Conservation (phyloP, 768 basidiomycete species). For the Bullera alba region DNA sequence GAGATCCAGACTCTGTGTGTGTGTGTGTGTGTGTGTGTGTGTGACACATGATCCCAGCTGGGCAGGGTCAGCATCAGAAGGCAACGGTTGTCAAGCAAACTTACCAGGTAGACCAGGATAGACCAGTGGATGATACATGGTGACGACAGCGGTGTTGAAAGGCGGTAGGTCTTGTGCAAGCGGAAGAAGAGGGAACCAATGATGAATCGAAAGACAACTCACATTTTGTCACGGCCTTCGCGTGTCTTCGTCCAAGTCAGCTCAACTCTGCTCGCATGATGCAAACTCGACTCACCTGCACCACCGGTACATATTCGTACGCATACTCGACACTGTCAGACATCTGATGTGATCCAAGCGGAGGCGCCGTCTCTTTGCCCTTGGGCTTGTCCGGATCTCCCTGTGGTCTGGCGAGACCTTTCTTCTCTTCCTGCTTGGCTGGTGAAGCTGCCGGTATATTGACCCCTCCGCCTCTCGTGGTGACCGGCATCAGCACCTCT, state of each 20-base stretch:
- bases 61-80: not conserved
- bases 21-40: not conserved
- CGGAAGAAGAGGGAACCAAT: not conserved
- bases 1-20: too few relatives aligned
- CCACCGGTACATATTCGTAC: constrained; percentile 36
- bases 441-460: not conserved
- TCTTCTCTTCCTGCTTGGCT: not conserved
- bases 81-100: not conserved
- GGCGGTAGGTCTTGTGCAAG: too few relatives aligned
- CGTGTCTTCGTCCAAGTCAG: constrained; percentile 13
- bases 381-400: not conserved
- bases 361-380: not conserved
- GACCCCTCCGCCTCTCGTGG: not conserved
- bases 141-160: too few relatives aligned
- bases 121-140: too few relatives aligned
- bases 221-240: constrained; percentile 38
- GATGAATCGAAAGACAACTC: constrained; percentile 11
- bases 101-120: too few relatives aligned
- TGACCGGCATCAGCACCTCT: not conserved
- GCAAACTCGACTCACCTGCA: constrained; percentile 25
- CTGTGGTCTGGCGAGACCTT: not conserved
- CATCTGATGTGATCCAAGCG: constrained; percentile 18
- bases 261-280: not conserved
- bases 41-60: not conserved
- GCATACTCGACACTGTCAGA: constrained; percentile 32